Conservation (phyloP, 2,329 filamentous ascomycete genomes). For the Aspergillus brasiliensis region DNA sequence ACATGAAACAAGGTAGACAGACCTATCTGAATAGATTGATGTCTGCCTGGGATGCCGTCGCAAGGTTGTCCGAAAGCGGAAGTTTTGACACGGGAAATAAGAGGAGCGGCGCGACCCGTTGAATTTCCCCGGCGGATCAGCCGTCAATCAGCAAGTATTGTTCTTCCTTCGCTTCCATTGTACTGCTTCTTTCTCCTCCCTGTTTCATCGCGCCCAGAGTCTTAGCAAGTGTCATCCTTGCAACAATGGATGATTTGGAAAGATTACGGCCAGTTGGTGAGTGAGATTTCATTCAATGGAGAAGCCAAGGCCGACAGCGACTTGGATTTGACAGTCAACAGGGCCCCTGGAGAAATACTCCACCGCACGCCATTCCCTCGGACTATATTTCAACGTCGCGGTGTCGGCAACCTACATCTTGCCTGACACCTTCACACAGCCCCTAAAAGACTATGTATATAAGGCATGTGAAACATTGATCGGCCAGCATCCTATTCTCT, state of each 20-base stretch:
- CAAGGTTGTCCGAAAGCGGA: too few species aligned
- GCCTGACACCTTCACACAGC: slow-evolving; percentile 24
- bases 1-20: too few species aligned
- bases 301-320: neutral
- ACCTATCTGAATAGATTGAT: too few species aligned
- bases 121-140: neutral
- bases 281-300: slow-evolving; percentile 12
- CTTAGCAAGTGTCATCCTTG: neutral
- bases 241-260: slow-evolving; percentile 49
- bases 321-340: slow-evolving; percentile 21
- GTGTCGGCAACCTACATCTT: slow-evolving; percentile 43
- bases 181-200: too few species aligned
- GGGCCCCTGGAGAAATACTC: slow-evolving; percentile 50
- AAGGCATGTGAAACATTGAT: slow-evolving; percentile 42
- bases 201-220: too few species aligned
- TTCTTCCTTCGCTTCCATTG: too few species aligned
- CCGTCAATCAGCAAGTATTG: too few species aligned
- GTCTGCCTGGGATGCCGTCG: too few species aligned
- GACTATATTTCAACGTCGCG: slow-evolving; percentile 49
- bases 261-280: slow-evolving; percentile 34
- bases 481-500: slow-evolving; percentile 45
- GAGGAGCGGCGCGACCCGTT: neutral
- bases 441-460: slow-evolving; percentile 38
- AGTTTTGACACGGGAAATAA: neutral
- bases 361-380: slow-evolving; percentile 45